Conservation (phyloP, 2,329 filamentous ascomycete species). For the Exophiala alcalophila region DNA sequence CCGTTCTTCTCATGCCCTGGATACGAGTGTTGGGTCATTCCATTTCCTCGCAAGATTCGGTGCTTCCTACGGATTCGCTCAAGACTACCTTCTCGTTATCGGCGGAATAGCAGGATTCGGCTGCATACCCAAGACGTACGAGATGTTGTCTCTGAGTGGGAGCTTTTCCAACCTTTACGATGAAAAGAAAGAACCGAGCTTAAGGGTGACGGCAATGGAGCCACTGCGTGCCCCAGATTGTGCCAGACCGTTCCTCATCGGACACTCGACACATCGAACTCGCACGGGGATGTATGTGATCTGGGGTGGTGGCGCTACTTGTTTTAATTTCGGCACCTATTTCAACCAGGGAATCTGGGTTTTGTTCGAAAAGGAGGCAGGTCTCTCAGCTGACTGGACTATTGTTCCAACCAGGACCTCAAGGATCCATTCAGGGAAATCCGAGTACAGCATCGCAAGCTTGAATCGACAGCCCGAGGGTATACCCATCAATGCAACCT, state of each 20-base stretch:
- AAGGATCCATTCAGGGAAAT: conserved; percentile 2
- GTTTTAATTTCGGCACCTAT: conserved; percentile 84
- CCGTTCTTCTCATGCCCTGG: conserved; percentile 23
- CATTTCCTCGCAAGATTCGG: conserved; percentile 47
- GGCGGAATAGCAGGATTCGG: conserved; percentile 48
- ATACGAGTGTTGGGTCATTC: conserved; percentile 32
- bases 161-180: conserved; percentile 24
- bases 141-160: conserved; percentile 49
- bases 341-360: conserved; percentile 67
- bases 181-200: conserved; percentile 26
- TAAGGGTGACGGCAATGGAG: conserved; percentile 32
- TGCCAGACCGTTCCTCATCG: conserved; percentile 66
- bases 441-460: conserved; percentile 7
- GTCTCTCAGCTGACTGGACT: conserved; percentile 35
- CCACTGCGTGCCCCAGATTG: conserved; percentile 32
- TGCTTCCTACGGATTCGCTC: conserved; percentile 49
- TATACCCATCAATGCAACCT: conserved; percentile 1
- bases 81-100: conserved; percentile 49
- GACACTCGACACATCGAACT: conserved; percentile 56
- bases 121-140: conserved; percentile 44
- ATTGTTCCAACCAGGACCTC: conserved; percentile 27
- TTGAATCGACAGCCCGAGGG: conserved; percentile 5
- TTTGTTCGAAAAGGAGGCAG: conserved; percentile 37
- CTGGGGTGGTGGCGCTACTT: conserved; percentile 77
- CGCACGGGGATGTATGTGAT: conserved; percentile 56